Evolutionary conservation across 345 rosid species (phyloP), one percentile per base, ranked within the genome.

Genomic region (Boechera retrofracta): DNA sequence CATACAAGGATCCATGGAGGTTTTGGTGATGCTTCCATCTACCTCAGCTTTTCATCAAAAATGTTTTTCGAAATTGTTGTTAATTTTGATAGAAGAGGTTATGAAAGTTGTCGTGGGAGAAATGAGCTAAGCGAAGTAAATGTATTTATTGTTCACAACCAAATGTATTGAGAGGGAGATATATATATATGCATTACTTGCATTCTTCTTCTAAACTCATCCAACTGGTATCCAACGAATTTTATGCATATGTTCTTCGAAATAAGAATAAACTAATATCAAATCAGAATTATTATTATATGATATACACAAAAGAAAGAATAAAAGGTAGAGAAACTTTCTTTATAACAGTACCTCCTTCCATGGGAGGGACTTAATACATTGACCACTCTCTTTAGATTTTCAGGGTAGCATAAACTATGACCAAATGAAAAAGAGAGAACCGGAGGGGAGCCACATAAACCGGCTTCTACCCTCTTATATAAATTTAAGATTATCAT

Each of bases 1-100:
- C 98, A 36, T 92, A 59, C 79, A 94, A 94, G 82, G 98, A 94
- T 84, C 96, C 98, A 12, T 94, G 97, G 97, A 88, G 97, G 85
- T 94, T 94, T 85, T 91, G 97, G 98, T 94, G 90, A 91, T 79
- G 55, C 58, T 18, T 71, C 62, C 55, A 38, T 64, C 48, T 66
- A 35, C 52, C 63, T 29, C 70, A 36, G 26, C 44, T 18, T 61
- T 45, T 70, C 58, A 7, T 8, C 41, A 62, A 21, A 62, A 7
- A 3, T 62, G 51, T 15, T 33, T 52, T 41, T 32, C 15, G 24
- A 69, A 45, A 33, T 47, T 54, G 35, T 53, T 33, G 52, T 65
- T 76, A 9, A 56, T 10, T 54, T 54, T 77, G 44, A 29, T 71
- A 77, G 58, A 39, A 62, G 75, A 61, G 51, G 41, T 35, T 69